Percentiles rank a stretch among this genome's conserved stretches.
Evolutionary conservation across 208 protist species (phyloP).

Genomic region (Leishmania aethiopica): DNA sequence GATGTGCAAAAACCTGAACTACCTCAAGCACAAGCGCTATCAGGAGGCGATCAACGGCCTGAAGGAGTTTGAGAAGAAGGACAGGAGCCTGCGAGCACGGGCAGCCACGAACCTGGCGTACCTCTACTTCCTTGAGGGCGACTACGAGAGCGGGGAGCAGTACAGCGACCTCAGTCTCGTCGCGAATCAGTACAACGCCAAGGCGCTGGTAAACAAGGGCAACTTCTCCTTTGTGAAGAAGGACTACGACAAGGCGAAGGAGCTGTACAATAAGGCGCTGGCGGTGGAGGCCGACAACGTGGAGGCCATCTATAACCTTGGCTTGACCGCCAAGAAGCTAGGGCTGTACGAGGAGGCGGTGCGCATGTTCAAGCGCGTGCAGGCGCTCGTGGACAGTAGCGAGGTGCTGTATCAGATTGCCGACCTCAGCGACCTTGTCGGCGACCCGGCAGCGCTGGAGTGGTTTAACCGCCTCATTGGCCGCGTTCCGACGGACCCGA

Average conservation of each 20-base stretch:
- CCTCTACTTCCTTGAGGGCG: slow-evolving; percentile 98
- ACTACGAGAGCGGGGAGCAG: slow-evolving; percentile 95
- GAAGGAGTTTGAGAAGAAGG: slow-evolving; percentile 97
- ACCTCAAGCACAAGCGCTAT: slow-evolving; percentile 94
- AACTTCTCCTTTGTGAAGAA: slow-evolving; percentile 93
- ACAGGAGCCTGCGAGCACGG: slow-evolving; percentile 85
- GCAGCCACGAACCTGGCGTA: slow-evolving; percentile 98
- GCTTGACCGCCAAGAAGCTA: slow-evolving; percentile 91
- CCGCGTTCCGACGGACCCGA: slow-evolving; percentile 94
- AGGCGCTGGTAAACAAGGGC: slow-evolving; percentile 97
- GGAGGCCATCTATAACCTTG: slow-evolving; percentile 98
- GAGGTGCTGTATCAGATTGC: slow-evolving; percentile 97
- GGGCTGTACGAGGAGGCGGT: slow-evolving; percentile 93
- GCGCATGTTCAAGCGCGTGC: slow-evolving; percentile 95
- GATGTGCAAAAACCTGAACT: slow-evolving; percentile 96
- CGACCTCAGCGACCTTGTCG: slow-evolving; percentile 90
- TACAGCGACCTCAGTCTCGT: slow-evolving; percentile 96
- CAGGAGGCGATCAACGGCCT: slow-evolving; percentile 93
- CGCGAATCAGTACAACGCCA: slow-evolving; percentile 97
- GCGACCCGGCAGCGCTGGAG: slow-evolving; percentile 64
- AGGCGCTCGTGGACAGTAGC: slow-evolving; percentile 91
- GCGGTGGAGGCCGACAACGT: slow-evolving; percentile 96
- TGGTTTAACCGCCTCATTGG: slow-evolving; percentile 90
- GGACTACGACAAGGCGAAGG: slow-evolving; percentile 90
- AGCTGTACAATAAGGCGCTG: slow-evolving; percentile 96